Percentiles rank a stretch among this genome's conserved stretches.
These are phyloP conservation scores for Trichosporon asahii DNA, from an alignment of 1,284 basidiomycete genomes.

Conservation along the genomic window DNA sequence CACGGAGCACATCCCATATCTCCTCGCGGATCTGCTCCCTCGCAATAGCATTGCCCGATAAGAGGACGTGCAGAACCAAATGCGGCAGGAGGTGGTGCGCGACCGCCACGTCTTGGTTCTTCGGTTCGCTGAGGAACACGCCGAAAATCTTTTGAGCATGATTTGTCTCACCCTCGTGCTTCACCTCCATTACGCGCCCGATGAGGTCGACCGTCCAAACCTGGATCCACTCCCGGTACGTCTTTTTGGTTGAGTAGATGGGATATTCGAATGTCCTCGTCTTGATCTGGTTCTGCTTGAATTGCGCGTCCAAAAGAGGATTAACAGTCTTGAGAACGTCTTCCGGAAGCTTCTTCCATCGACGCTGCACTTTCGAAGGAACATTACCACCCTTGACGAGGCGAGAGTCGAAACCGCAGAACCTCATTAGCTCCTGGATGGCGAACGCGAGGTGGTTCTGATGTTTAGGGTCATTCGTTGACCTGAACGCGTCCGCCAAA, in stretches of 20 bases:
- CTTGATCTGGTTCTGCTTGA: slow-evolving; percentile 56
- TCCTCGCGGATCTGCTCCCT: slow-evolving; percentile 69
- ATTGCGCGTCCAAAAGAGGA: slow-evolving; percentile 78
- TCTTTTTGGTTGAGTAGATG: slow-evolving; percentile 70
- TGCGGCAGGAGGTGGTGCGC: slow-evolving; percentile 89
- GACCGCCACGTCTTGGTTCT: slow-evolving; percentile 84
- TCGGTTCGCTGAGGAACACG: slow-evolving; percentile 73
- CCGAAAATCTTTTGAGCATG: slow-evolving; percentile 63
- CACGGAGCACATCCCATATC: slow-evolving; percentile 75
- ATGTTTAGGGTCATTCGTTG: slow-evolving; percentile 89
- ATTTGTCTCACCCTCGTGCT: slow-evolving; percentile 17
- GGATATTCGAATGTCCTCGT: slow-evolving; percentile 53
- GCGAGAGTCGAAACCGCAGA: slow-evolving; percentile 75
- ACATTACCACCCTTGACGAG: slow-evolving; percentile 56
- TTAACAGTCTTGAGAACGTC: slow-evolving; percentile 82
- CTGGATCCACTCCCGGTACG: slow-evolving; percentile 96
- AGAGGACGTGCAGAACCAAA: slow-evolving; percentile 78
- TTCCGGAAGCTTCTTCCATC: slow-evolving; percentile 74
- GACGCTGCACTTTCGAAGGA: slow-evolving; percentile 62
- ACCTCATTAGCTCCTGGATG: slow-evolving; percentile 86
- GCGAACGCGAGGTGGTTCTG: slow-evolving; percentile 85
- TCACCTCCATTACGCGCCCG: slow-evolving; percentile 53
- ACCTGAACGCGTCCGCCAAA: slow-evolving; percentile 86
- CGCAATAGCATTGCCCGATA: slow-evolving; percentile 67
- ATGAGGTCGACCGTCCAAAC: slow-evolving; percentile 86